Evolutionary conservation across 2,329 filamentous ascomycete genomes (phyloP).

Genomic region (Fusarium ramigenum): DNA sequence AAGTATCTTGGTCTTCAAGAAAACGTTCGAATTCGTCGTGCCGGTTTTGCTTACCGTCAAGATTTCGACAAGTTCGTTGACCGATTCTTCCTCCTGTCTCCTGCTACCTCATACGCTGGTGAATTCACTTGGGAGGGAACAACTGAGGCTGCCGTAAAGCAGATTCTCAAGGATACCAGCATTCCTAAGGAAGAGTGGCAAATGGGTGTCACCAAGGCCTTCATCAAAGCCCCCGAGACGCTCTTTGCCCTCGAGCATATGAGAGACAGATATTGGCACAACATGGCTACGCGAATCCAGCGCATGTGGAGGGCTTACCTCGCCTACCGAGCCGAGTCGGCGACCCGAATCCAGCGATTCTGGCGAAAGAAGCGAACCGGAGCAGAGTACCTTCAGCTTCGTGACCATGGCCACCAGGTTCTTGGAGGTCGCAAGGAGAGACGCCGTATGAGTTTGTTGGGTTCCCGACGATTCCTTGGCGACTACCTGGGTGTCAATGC

Average conservation of each 20-base stretch:
- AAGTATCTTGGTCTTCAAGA: slow-evolving; percentile 99
- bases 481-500: slow-evolving; percentile 94
- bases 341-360: slow-evolving; percentile 92
- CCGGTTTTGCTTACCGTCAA: slow-evolving; percentile 96
- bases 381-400: slow-evolving; percentile 85
- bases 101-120: slow-evolving; percentile 93
- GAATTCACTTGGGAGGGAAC: slow-evolving; percentile 97
- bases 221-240: slow-evolving; percentile 98
- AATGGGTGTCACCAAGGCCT: slow-evolving; percentile 95
- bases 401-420: slow-evolving; percentile 86
- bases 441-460: slow-evolving; percentile 87
- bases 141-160: slow-evolving; percentile 84
- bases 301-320: slow-evolving; percentile 97
- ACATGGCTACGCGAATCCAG: slow-evolving; percentile 98
- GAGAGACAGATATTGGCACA: slow-evolving; percentile 98
- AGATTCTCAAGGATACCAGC: slow-evolving; percentile 95
- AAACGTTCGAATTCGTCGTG: slow-evolving; percentile 95
- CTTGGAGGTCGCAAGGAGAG: slow-evolving; percentile 90
- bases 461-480: slow-evolving; percentile 90
- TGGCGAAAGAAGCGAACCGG: slow-evolving; percentile 95
- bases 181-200: slow-evolving; percentile 97
- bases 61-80: slow-evolving; percentile 99
- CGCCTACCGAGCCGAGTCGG: slow-evolving; percentile 90
- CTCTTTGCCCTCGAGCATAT: slow-evolving; percentile 97
- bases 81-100: slow-evolving; percentile 93